Percentiles rank a stretch among this genome's conserved stretches.
Evolutionary conservation across 768 basidiomycete genomes (phyloP).

Genomic region (Mycena pura): DNA sequence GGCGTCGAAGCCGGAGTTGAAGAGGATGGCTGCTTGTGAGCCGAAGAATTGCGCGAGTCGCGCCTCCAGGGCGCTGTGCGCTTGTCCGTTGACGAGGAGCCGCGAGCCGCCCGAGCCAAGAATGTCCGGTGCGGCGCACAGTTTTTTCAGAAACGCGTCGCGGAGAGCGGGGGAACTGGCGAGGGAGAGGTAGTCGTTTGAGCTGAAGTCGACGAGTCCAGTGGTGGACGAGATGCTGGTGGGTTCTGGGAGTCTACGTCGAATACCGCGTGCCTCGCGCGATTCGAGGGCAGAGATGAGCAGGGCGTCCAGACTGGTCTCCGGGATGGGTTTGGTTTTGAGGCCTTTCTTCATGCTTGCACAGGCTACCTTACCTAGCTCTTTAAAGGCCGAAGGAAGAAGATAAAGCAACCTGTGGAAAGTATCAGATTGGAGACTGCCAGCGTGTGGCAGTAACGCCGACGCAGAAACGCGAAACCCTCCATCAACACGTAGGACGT

Average conservation of each 20-base stretch:
- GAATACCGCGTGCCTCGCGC: slow-evolving; percentile 69
- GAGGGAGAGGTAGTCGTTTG: slow-evolving; percentile 93
- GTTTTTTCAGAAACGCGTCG: slow-evolving; percentile 59
- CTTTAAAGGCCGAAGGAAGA: neutral
- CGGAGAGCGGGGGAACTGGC: slow-evolving; percentile 65
- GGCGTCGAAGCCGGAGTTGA: slow-evolving; percentile 94
- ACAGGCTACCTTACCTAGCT: neutral
- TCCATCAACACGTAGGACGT: too few relatives aligned
- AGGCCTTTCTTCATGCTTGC: slow-evolving; percentile 4
- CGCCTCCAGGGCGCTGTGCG: slow-evolving; percentile 75
- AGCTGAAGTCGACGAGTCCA: slow-evolving; percentile 71
- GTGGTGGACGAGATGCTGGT: slow-evolving; percentile 44
- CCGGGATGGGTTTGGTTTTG: slow-evolving; percentile 8
- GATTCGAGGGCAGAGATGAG: slow-evolving; percentile 64
- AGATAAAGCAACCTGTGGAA: neutral
- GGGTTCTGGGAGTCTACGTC: slow-evolving; percentile 71
- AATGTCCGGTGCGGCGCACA: slow-evolving; percentile 58
- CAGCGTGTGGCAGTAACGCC: too few relatives aligned
- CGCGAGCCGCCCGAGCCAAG: slow-evolving; percentile 91
- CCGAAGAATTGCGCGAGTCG: slow-evolving; percentile 71
- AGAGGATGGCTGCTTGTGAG: slow-evolving; percentile 71
- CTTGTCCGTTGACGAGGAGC: slow-evolving; percentile 77
- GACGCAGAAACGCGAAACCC: neutral
- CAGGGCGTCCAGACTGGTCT: slow-evolving; percentile 38
- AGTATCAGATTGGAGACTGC: neutral